Conservation (phyloP, 2,329 filamentous ascomycete genomes). For the Knufia fluminis region DNA sequence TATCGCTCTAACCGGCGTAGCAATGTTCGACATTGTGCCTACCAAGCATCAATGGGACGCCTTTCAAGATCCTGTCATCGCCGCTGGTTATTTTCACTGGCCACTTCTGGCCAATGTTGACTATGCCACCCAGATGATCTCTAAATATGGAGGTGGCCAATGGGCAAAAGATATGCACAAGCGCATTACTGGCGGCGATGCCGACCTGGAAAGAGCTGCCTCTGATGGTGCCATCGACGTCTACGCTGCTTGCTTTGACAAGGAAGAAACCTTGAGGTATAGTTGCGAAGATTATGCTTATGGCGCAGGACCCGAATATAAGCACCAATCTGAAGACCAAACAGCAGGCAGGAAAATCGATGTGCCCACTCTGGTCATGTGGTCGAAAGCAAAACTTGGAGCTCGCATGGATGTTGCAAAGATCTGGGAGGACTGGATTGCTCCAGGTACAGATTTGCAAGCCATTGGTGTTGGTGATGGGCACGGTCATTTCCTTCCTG, state of each 20-base stretch:
- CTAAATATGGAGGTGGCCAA: constrained; percentile 33
- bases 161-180: constrained; percentile 31
- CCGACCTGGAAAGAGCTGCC: constrained; percentile 17
- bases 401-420: constrained; percentile 30
- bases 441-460: constrained; percentile 13
- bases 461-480: constrained; percentile 19
- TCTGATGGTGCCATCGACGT: constrained; percentile 33
- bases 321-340: constrained; percentile 39
- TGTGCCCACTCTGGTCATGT: constrained; percentile 37
- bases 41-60: constrained; percentile 38
- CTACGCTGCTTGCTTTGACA: constrained; percentile 37
- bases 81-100: constrained; percentile 42
- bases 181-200: constrained; percentile 24
- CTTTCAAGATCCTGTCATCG: constrained; percentile 31
- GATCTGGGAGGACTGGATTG: constrained; percentile 42
- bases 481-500: constrained; percentile 39
- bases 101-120: constrained; percentile 41
- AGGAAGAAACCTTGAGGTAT: constrained; percentile 34
- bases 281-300: constrained; percentile 42
- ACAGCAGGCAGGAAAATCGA: constrained; percentile 35
- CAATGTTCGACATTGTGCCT: constrained; percentile 43
- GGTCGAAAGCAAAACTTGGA: constrained; percentile 35
- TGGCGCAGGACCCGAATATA: constrained; percentile 34
- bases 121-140: constrained; percentile 36
- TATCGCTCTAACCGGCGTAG: constrained; percentile 31